Evolutionary conservation across 2,329 filamentous ascomycete species (phyloP).

Genomic region (Hymenoscyphus repandus): DNA sequence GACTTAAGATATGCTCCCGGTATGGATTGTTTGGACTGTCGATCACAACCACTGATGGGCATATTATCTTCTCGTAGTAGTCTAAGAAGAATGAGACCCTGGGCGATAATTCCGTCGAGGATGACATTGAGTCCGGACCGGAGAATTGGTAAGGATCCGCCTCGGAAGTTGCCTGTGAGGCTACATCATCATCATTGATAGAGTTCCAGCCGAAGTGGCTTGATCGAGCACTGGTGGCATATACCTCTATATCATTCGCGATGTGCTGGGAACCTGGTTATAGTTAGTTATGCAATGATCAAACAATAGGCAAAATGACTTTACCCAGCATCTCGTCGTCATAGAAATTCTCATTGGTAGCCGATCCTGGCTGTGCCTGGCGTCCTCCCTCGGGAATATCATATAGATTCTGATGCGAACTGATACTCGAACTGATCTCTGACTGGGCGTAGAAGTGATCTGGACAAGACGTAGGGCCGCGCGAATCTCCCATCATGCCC

Average conservation of each 20-base stretch:
- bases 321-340: constrained; percentile 36
- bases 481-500: constrained; percentile 47
- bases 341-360: constrained; percentile 29
- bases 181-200: constrained; percentile 30
- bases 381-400: constrained; percentile 35
- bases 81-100: constrained; percentile 86
- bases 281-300: constrained; percentile 14
- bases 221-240: constrained; percentile 29
- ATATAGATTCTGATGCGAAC: constrained; percentile 54
- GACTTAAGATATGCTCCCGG: constrained; percentile 71
- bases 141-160: constrained; percentile 23
- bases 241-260: constrained; percentile 25
- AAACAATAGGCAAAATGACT: constrained; percentile 19
- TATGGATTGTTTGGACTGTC: constrained; percentile 85
- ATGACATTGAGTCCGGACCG: constrained; percentile 43
- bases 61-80: constrained; percentile 90
- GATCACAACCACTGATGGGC: constrained; percentile 85
- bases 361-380: constrained; percentile 27
- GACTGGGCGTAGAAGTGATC: constrained; percentile 56
- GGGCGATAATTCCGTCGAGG: constrained; percentile 58
- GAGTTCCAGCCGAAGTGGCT: constrained; percentile 30
- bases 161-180: constrained; percentile 27
- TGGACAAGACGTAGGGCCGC: constrained; percentile 55
- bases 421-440: constrained; percentile 55
- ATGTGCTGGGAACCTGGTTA: constrained; percentile 15